Conservation (phyloP, 2,329 filamentous ascomycete species). For the Alternaria sp. region DNA sequence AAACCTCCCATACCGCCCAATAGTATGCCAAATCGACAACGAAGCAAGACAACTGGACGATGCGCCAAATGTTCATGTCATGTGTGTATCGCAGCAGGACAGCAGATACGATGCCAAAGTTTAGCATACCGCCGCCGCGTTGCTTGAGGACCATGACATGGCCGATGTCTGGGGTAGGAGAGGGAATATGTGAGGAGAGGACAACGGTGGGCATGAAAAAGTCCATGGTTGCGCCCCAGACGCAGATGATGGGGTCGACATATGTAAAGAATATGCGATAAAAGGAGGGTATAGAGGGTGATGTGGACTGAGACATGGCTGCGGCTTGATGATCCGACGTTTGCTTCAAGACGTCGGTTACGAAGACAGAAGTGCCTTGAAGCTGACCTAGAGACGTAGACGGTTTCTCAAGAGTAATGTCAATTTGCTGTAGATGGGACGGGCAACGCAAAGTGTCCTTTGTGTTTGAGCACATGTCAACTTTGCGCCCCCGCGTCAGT, state of each 20-base stretch:
- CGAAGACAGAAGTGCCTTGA: not conserved
- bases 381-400: not conserved
- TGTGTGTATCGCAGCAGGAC: conserved; percentile 37
- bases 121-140: conserved; percentile 39
- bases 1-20: conserved; percentile 27
- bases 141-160: conserved; percentile 41
- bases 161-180: conserved; percentile 29
- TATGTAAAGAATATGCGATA: conserved; percentile 42
- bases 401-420: not conserved
- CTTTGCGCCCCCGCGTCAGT: conserved; percentile 1
- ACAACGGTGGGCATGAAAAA: conserved; percentile 34
- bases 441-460: not conserved
- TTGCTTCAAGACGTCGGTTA: not conserved
- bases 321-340: not conserved
- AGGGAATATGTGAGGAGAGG: conserved; percentile 32
- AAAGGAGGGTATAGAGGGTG: conserved; percentile 21
- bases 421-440: not conserved
- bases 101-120: conserved; percentile 40
- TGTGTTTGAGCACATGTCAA: conserved; percentile 2
- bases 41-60: conserved; percentile 33
- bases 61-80: conserved; percentile 35
- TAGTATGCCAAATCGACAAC: conserved; percentile 37
- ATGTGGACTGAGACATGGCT: conserved; percentile 7
- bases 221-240: conserved; percentile 42
- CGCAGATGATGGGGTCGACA: conserved; percentile 39